These are phyloP conservation scores for Arxiozyma slooffiae DNA, from an alignment of 1,139 yeast species.

Conservation along the genomic window DNA sequence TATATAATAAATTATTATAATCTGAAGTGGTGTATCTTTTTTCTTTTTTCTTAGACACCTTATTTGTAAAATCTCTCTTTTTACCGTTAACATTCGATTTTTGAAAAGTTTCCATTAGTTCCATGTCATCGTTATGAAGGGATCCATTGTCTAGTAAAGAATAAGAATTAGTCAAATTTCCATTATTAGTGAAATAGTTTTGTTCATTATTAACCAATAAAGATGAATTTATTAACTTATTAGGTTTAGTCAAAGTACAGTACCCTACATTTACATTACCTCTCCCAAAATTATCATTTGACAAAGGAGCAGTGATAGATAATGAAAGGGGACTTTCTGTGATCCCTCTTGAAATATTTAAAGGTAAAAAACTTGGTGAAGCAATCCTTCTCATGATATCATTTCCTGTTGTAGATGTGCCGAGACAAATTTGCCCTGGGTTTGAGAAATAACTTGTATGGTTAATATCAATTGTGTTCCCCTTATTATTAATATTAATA, in stretches of 20 bases:
- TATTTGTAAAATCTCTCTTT: neutral
- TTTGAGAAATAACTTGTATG: neutral
- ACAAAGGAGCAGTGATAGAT: neutral
- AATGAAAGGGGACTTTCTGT: constrained; percentile 20
- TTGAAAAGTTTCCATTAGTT: neutral
- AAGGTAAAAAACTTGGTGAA: constrained; percentile 26
- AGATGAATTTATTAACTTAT: neutral
- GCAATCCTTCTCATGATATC: constrained; percentile 17
- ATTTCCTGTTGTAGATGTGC: neutral
- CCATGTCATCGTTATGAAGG: neutral
- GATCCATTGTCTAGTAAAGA: neutral
- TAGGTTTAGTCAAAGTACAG: neutral
- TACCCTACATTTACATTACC: neutral
- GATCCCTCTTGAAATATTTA: constrained; percentile 26
- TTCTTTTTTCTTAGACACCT: neutral
- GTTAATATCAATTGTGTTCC: neutral
- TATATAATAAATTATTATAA: constrained; percentile 1
- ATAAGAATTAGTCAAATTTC: neutral
- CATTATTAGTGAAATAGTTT: neutral
- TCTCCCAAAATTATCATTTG: neutral
- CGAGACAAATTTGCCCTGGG: neutral
- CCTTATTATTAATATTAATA: neutral
- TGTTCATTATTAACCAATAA: neutral
- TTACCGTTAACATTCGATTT: neutral
- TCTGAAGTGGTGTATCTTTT: constrained; percentile 1